A percentile compares a stretch with the other conserved stretches of the same genome.
phyloP scores from a whole-genome alignment of 129 eudicot genomes.

The Oenanthe sinensis region DNA sequence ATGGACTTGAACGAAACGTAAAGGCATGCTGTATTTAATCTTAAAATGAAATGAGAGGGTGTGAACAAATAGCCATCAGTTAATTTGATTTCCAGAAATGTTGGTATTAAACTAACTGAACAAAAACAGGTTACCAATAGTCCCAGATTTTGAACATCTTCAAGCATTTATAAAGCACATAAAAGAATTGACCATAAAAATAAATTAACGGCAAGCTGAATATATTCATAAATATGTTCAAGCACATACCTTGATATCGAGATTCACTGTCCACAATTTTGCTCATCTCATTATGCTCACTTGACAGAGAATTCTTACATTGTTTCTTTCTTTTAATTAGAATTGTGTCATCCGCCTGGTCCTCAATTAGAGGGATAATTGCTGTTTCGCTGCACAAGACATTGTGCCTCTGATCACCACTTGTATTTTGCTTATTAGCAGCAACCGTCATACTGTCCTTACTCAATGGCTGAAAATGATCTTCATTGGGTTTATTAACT shows the following conservation, averaged over 20 bases:
- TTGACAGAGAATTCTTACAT: not conserved
- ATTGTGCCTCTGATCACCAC: not conserved
- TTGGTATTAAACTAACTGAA: not conserved
- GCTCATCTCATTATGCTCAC: not conserved
- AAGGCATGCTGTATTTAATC: not conserved
- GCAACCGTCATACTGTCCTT: not conserved
- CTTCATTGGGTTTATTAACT: not conserved
- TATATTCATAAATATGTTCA: not conserved
- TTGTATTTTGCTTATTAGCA: not conserved
- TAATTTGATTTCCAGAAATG: not conserved
- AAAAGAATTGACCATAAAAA: not conserved
- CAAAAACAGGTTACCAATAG: not conserved
- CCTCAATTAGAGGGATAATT: not conserved
- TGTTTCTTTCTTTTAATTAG: not conserved
- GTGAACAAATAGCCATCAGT: not conserved
- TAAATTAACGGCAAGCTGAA: not conserved
- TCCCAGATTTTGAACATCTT: not conserved
- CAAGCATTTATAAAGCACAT: not conserved
- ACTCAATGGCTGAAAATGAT: not conserved
- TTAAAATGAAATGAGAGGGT: not conserved
- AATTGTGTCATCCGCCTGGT: not conserved
- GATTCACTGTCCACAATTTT: slow-evolving; percentile 3
- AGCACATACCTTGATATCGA: slow-evolving; percentile 7
- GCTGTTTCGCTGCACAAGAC: not conserved
- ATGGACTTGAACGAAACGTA: not conserved